Conservation (phyloP, 768 basidiomycete species). For the Hygrophoropsis aurantiaca region DNA sequence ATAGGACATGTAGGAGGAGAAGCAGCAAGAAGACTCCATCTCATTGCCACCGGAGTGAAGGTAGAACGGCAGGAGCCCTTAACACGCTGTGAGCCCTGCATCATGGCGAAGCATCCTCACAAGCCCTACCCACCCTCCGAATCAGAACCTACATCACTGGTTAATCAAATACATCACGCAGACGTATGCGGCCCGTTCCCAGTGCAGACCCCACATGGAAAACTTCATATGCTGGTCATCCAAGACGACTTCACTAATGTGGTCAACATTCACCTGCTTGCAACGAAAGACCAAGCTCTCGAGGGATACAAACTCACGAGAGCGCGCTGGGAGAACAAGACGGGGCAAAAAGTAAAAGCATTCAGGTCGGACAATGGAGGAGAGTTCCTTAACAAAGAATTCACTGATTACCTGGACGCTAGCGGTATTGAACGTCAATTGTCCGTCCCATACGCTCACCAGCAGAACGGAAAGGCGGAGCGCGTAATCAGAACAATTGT, state of each 20-base stretch:
- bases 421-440: slow-evolving; percentile 21
- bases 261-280: no score
- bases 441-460: slow-evolving; percentile 28
- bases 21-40: background rate
- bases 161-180: no score
- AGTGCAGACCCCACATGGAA: slow-evolving; percentile 8
- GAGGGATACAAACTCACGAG: no score
- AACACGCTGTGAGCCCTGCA: slow-evolving; percentile 3
- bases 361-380: background rate
- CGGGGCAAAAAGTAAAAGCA: background rate
- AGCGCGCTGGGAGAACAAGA: no score
- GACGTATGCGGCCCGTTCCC: slow-evolving; percentile 24
- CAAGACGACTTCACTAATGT: slow-evolving; percentile 10
- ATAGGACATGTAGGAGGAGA: background rate
- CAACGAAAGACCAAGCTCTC: no score
- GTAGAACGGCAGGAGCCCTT: background rate
- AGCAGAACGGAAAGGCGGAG: slow-evolving; percentile 31
- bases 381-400: background rate
- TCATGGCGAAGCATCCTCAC: slow-evolving; percentile 3
- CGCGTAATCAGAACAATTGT: slow-evolving; percentile 24
- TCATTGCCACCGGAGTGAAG: background rate
- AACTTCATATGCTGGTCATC: slow-evolving; percentile 8
- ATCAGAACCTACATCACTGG: no score
- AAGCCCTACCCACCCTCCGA: background rate
- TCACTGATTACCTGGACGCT: background rate